phyloP scores from a whole-genome alignment of 495 filamentous ascomycete species.

The Chaetomium fimeti region DNA sequence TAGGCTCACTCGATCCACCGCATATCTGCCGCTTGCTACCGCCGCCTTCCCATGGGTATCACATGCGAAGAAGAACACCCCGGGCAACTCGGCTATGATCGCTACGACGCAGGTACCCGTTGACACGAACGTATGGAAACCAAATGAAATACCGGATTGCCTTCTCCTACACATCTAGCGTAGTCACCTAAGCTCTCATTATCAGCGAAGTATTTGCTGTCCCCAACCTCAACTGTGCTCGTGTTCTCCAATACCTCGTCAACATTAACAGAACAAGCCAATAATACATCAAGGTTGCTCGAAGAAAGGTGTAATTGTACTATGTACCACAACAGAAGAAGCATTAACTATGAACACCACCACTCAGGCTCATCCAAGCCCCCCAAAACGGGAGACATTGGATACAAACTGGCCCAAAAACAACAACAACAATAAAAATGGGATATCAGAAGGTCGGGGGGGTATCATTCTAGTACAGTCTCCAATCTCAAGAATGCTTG shows the following conservation, averaged over 20 bases:
- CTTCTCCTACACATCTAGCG: not conserved
- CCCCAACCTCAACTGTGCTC: not conserved
- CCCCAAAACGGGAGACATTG: not conserved
- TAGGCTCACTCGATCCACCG: too few species aligned
- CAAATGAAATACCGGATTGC: not conserved
- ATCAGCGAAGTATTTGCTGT: not conserved
- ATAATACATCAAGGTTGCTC: not conserved
- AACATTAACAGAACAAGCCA: not conserved
- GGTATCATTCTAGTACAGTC: conserved; percentile 10
- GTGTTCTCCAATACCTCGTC: too few species aligned
- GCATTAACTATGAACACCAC: not conserved
- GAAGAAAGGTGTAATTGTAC: not conserved
- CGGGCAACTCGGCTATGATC: too few species aligned
- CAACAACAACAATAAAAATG: not conserved
- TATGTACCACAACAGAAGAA: not conserved
- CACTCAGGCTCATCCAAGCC: not conserved
- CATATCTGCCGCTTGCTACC: too few species aligned
- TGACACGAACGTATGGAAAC: not conserved
- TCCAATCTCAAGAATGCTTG: not conserved
- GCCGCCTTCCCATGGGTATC: too few species aligned
- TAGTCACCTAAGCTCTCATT: not conserved
- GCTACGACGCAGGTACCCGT: too few species aligned
- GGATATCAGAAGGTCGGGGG: not conserved
- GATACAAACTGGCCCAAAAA: not conserved
- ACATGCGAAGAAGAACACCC: too few species aligned